phyloP scores from a whole-genome alignment of 1,139 yeast genomes.

The Taiozyma sp. region DNA sequence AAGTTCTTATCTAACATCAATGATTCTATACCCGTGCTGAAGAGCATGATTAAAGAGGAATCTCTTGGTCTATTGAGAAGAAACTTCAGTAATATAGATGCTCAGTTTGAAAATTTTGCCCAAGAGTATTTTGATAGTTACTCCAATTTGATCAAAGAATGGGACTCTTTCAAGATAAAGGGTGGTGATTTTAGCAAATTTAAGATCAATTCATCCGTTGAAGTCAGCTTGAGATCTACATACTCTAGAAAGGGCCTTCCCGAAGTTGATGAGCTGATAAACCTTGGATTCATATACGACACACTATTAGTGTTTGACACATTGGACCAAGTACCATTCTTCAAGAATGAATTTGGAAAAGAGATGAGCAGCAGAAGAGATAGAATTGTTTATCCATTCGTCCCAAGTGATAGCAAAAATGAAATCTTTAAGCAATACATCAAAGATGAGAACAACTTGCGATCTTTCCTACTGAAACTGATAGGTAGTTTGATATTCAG shows the following conservation, averaged over 20 bases:
- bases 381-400: conserved; percentile 62
- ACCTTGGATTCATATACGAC: conserved; percentile 70
- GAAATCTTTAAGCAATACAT: conserved; percentile 22
- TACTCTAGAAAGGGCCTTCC: conserved; percentile 23
- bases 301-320: conserved; percentile 78
- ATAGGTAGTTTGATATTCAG: conserved; percentile 72
- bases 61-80: conserved; percentile 67
- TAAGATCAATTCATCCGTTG: conserved; percentile 83
- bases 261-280: conserved; percentile 28
- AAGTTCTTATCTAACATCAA: conserved; percentile 71
- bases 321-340: conserved; percentile 54
- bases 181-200: conserved; percentile 47
- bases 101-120: conserved; percentile 58
- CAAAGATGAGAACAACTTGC: conserved; percentile 34
- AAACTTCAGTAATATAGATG: conserved; percentile 64
- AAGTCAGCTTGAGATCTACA: conserved; percentile 62
- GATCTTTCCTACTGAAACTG: conserved; percentile 54
- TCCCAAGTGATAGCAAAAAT: conserved; percentile 28
- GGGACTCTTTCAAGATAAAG: conserved; percentile 42
- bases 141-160: conserved; percentile 46
- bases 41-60: conserved; percentile 70
- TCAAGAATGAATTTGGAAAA: conserved; percentile 58
- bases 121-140: conserved; percentile 50
- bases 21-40: conserved; percentile 72
- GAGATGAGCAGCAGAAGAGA: conserved; percentile 75